Evolutionary conservation across 1,139 yeast species (phyloP), one percentile per base, ranked within the genome.

Genomic region (Arxiozyma telluris): DNA sequence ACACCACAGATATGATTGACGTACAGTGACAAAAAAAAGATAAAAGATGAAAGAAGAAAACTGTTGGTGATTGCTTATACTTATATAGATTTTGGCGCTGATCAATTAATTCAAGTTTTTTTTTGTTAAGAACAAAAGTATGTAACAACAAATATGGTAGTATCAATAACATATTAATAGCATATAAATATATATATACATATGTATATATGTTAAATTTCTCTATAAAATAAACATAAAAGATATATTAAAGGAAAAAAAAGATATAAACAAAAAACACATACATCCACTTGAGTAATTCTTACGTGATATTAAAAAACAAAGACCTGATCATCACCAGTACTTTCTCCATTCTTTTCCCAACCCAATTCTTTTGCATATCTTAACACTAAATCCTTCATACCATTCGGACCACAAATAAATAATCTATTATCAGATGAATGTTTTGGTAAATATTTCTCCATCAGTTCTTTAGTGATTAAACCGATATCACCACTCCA

Each of bases 341-440:
- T 71, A 30, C 20, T 50, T n/a, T 52, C 43, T n/a, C 30, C 67
- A 39, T 80, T 79, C 59, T 76, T 73, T 21, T 75, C 77, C 83
- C 88, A 86, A 1, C 91, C 90, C 54, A 83, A 69, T 50, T 80
- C 81, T 50, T 72, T 72, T 30, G 87, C 75, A 51, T 75, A 72
- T 44, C 73, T 74, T 25, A 79, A 68, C 56, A 83, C 73, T 48
- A 70, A 64, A 57, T 75, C 76, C 64, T 82, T 83, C 87, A 86
- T 80, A 48, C 76, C 83, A 56, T 82, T 81, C 25, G 91, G 91
- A n/a, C 94, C 94, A 71, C 91, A 85, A 50, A 86, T 75, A 56
- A 84, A 76, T 47, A 86, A 73, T 61, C 82, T 78, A 56, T 79
- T 76, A 18, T 77, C 79, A 5, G 70, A 71, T 6, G 72, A 60